Conservation (phyloP, 2,329 filamentous ascomycete species). For the Thielaviopsis punctulata region DNA sequence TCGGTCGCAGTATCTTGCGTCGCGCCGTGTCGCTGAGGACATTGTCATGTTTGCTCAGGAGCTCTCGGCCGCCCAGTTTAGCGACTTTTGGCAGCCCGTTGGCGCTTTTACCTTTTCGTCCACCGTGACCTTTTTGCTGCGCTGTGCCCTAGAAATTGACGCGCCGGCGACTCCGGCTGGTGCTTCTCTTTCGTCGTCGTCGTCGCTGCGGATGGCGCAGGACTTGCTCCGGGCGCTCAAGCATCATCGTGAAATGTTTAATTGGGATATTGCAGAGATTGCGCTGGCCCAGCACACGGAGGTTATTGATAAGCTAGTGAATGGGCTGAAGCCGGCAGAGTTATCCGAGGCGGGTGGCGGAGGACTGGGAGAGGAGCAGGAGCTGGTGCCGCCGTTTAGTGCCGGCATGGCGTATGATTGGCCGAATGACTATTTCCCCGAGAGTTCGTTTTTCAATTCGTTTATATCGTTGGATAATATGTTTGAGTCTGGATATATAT, state of each 20-base stretch:
- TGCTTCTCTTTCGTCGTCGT: constrained; percentile 19
- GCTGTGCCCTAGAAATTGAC: constrained; percentile 29
- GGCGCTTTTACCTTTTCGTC: constrained; percentile 30
- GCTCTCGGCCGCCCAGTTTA: constrained; percentile 24
- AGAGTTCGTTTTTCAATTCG: constrained; percentile 9
- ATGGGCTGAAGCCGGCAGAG: constrained; percentile 4
- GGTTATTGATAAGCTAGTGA: constrained; percentile 27
- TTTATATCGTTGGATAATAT: constrained; percentile 7
- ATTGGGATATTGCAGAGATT: constrained; percentile 34
- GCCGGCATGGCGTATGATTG: constrained; percentile 10
- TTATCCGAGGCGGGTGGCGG: background rate
- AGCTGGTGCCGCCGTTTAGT: constrained; percentile 4
- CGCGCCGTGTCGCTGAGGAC: constrained; percentile 29
- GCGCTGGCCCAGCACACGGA: constrained; percentile 31
- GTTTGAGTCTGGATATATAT: constrained; percentile 22
- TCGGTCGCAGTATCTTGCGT: constrained; percentile 22
- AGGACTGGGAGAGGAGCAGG: background rate
- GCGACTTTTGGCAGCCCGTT: constrained; percentile 33
- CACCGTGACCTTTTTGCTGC: constrained; percentile 31
- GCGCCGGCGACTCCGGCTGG: constrained; percentile 17
- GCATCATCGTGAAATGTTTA: constrained; percentile 21
- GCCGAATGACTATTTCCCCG: constrained; percentile 8
- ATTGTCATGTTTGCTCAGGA: constrained; percentile 31
- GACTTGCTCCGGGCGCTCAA: constrained; percentile 25
- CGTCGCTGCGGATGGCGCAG: constrained; percentile 25